These are phyloP conservation scores for Neostapfia colusana DNA, from an alignment of 176 grass and related monocot species.

Conservation along the genomic window DNA sequence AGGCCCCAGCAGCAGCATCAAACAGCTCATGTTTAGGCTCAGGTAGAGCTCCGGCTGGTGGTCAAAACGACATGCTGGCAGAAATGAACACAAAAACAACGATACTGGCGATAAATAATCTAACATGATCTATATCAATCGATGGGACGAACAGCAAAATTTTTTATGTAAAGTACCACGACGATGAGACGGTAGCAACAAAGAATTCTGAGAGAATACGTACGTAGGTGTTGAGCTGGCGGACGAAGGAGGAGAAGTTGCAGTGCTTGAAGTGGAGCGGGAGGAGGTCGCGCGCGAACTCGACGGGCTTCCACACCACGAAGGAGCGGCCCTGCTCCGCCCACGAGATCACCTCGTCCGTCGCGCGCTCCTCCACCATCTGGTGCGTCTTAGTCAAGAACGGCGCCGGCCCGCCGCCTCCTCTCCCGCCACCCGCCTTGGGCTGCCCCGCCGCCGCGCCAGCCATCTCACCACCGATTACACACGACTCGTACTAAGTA, in stretches of 20 bases:
- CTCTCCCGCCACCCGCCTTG: not conserved
- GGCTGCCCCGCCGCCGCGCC: not conserved
- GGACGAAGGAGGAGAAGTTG: conserved; percentile 96
- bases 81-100: not conserved
- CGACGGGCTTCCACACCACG: conserved; percentile 92
- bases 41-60: not conserved
- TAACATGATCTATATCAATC: not conserved
- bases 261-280: conserved; percentile 97
- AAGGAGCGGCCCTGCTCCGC: conserved; percentile 68
- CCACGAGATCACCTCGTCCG: conserved; percentile 93
- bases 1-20: not conserved
- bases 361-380: conserved; percentile 74
- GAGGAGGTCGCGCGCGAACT: conserved; percentile 84
- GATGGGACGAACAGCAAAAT: not conserved
- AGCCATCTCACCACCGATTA: not conserved
- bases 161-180: not conserved
- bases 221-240: conserved; percentile 97
- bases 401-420: conserved; percentile 59
- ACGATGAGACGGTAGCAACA: not conserved
- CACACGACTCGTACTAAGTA: not conserved
- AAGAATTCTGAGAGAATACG: conserved; percentile 1
- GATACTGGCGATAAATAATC: not conserved
- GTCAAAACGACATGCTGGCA: no score
- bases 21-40: no score
- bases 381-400: conserved; percentile 83